Percentiles rank a stretch among this genome's conserved stretches.
Conservation (phyloP, 1,284 basidiomycete species). For the Ganoderma multipileum region DNA sequence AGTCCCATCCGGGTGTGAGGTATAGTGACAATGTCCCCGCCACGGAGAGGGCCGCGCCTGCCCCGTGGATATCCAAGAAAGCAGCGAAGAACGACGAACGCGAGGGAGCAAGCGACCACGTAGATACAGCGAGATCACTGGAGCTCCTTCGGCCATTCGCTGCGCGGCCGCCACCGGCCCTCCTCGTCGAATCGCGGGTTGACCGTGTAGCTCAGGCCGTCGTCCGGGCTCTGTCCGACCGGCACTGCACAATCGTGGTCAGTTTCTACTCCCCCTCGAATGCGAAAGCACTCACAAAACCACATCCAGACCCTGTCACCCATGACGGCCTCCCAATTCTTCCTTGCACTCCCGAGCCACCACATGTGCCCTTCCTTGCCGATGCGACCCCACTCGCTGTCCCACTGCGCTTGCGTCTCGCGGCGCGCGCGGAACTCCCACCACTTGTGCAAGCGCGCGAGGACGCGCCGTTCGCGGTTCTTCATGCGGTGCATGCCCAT, state of each 20-base stretch:
- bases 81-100: neutral
- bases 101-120: neutral
- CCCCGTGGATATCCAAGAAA: conserved; percentile 3
- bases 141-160: conserved; percentile 75
- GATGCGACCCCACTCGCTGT: conserved; percentile 79
- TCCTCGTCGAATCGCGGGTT: conserved; percentile 80
- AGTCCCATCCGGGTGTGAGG: neutral
- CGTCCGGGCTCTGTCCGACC: conserved; percentile 59
- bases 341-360: conserved; percentile 72
- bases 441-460: conserved; percentile 54
- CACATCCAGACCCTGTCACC: conserved; percentile 68
- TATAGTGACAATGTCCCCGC: conserved; percentile 1
- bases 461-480: conserved; percentile 62
- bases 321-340: conserved; percentile 83
- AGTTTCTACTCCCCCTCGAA: conserved; percentile 2
- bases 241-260: conserved; percentile 60
- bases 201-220: conserved; percentile 69
- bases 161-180: conserved; percentile 70
- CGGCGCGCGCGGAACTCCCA: conserved; percentile 61
- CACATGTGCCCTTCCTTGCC: conserved; percentile 83
- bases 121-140: conserved; percentile 24
- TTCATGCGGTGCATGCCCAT: conserved; percentile 61
- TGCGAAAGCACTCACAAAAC: conserved; percentile 64
- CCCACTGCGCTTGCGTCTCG: conserved; percentile 61
- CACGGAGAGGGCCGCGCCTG: conserved; percentile 1